These are phyloP conservation scores for Boletus smithii DNA, from an alignment of 1,284 basidiomycete genomes.

Conservation along the genomic window DNA sequence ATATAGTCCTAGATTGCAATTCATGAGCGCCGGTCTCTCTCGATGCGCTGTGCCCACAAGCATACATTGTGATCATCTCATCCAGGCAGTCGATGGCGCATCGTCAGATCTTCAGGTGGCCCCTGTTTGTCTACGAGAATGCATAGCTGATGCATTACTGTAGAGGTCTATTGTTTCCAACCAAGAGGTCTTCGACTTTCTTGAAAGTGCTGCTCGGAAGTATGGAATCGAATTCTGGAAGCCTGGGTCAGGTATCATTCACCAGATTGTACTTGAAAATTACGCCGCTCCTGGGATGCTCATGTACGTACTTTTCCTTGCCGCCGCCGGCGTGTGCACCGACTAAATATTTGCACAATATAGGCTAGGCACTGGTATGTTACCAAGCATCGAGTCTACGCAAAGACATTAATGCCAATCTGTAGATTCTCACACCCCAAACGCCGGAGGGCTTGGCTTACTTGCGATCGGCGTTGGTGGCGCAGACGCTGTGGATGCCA, in stretches of 20 bases:
- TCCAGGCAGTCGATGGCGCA: conserved; percentile 86
- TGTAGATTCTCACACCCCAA: conserved; percentile 95
- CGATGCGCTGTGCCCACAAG: conserved; percentile 82
- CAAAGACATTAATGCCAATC: conserved; percentile 6
- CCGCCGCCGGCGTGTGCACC: conserved; percentile 5
- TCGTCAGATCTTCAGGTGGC: conserved; percentile 75
- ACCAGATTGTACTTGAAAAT: conserved; percentile 98
- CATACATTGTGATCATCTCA: conserved; percentile 97
- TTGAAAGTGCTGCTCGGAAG: conserved; percentile 92
- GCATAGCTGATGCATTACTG: conserved; percentile 2
- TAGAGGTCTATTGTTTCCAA: conserved; percentile 86
- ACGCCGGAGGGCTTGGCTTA: conserved; percentile 97
- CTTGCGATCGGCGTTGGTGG: conserved; percentile 98
- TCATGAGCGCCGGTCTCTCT: conserved; percentile 94
- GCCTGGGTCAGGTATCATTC: conserved; percentile 94
- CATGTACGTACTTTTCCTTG: conserved; percentile 49
- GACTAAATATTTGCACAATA: conserved; percentile 14
- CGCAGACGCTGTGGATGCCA: conserved; percentile 97
- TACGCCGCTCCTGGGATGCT: conserved; percentile 89
- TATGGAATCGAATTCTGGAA: conserved; percentile 97
- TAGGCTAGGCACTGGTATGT: conserved; percentile 73
- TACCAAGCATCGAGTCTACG: background rate
- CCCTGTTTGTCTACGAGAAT: background rate
- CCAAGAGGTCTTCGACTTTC: conserved; percentile 97
- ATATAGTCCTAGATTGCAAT: conserved; percentile 73